phyloP scores from a whole-genome alignment of 1,284 basidiomycete genomes.

The Tylopilus sp. region DNA sequence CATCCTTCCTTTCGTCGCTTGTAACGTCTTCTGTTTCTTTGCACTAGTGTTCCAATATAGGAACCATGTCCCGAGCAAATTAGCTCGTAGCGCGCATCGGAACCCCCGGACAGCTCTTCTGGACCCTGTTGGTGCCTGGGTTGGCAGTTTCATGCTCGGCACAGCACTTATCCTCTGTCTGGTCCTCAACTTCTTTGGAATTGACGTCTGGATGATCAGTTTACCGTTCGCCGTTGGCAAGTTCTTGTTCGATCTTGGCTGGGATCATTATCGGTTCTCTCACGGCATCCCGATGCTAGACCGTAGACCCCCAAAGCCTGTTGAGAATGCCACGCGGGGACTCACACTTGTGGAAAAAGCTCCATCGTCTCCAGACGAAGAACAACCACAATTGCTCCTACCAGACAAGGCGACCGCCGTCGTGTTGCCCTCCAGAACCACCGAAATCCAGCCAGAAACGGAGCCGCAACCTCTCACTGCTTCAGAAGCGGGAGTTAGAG shows the following conservation, averaged over 20 bases:
- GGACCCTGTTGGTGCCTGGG: constrained; percentile 50
- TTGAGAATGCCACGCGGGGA: no score
- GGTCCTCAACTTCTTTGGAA: constrained; percentile 55
- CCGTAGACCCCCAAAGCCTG: constrained; percentile 5
- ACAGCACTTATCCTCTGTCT: constrained; percentile 51
- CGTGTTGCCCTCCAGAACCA: background rate
- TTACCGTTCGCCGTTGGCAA: constrained; percentile 84
- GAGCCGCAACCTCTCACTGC: background rate
- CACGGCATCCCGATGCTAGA: constrained; percentile 27
- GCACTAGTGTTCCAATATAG: constrained; percentile 58
- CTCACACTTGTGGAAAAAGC: background rate
- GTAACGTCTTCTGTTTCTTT: constrained; percentile 53
- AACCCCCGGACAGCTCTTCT: constrained; percentile 49
- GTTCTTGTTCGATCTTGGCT: constrained; percentile 62
- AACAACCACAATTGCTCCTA: background rate
- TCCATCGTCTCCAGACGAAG: constrained; percentile 1
- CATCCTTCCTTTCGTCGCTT: constrained; percentile 67
- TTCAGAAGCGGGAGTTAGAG: background rate
- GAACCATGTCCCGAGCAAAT: constrained; percentile 46
- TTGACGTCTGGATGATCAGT: constrained; percentile 80
- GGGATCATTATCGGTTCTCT: constrained; percentile 53
- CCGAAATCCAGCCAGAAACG: constrained; percentile 2
- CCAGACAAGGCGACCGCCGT: constrained; percentile 6
- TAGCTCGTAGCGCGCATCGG: constrained; percentile 41
- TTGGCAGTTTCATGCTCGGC: constrained; percentile 53